Base-by-base conservation (phyloP, 1,284 basidiomycete species). In the Ustilago xerochloae region DNA sequence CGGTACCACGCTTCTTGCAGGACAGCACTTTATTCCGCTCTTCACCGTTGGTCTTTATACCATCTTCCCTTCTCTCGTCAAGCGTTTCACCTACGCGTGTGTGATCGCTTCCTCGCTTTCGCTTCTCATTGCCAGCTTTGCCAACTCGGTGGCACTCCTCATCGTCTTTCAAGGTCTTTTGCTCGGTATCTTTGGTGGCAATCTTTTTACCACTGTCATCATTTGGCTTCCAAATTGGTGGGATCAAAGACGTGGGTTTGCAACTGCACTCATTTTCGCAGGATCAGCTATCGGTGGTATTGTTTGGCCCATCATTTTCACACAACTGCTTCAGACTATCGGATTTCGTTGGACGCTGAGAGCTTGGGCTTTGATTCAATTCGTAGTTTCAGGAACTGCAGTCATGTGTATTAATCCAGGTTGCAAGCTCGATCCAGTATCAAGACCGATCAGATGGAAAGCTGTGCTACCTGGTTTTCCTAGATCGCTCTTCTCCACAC, bases 191-290 rank as follows among this genome's bases (percentile, higher is more conserved):
- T 60, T 61, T 35, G 57, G 64, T 22, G 79, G 79, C 18, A 62
- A 74, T 18, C 47, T 64, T 24, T 81, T 81, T 41, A 75, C 68
- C 13, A 65, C 73, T 15, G 65, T 70, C 29, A 66, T 79, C 24
- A 51, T 81, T 4, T 79, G 74, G 74, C 49, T 81, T 12, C 75
- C 77, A 0, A 56, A 77, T 35, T 81, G 79, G 79, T 81, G 71
- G 56, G 71, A 79, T 35, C 28, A 50, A 33, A 33, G 65, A 29
- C 39, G 71, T 10, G 79, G 79, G 1, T 57, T 72, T 8, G 79
- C 79, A 3, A 78, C 65, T 1, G 78, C 78, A 12, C 48, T 80
- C 51, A 76, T 80, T 54, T 79, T 75, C 43, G 54, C 57, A 18
- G 79, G 79, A 16, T 63, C 63, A 0, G 78, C 65, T 1, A 41